phyloP scores from a whole-genome alignment of 2,329 filamentous ascomycete species.

The Botryotinia narcissicola region DNA sequence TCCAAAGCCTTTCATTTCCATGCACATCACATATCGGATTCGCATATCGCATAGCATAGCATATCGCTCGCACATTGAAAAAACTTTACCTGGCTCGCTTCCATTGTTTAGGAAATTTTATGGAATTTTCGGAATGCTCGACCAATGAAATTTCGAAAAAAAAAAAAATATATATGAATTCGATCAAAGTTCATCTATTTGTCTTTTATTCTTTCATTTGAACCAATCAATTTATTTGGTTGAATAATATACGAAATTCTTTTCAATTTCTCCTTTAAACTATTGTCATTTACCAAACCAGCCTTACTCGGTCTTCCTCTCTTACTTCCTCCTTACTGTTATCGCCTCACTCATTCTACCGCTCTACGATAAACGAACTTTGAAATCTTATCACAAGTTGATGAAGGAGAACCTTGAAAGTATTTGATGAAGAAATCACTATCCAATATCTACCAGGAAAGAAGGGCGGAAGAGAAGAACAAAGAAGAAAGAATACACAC shows the following conservation, averaged over 20 bases:
- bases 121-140: neutral
- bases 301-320: neutral
- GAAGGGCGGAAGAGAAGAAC: neutral
- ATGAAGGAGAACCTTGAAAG: neutral
- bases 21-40: neutral
- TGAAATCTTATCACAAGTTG: neutral
- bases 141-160: neutral
- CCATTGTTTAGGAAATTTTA: neutral
- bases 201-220: no score
- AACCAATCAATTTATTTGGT: neutral
- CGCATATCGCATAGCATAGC: no score
- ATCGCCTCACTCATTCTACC: neutral
- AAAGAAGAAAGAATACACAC: neutral
- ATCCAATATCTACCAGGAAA: neutral
- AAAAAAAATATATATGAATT: neutral
- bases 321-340: neutral
- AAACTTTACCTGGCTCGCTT: neutral
- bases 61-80: neutral
- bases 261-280: neutral
- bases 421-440: neutral
- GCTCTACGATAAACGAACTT: neutral
- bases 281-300: neutral
- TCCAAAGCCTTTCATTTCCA: neutral
- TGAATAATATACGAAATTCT: neutral
- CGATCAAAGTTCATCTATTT: neutral